Base-by-base conservation (phyloP, 768 basidiomycete genomes). In the Boletus eberwhitei region DNA sequence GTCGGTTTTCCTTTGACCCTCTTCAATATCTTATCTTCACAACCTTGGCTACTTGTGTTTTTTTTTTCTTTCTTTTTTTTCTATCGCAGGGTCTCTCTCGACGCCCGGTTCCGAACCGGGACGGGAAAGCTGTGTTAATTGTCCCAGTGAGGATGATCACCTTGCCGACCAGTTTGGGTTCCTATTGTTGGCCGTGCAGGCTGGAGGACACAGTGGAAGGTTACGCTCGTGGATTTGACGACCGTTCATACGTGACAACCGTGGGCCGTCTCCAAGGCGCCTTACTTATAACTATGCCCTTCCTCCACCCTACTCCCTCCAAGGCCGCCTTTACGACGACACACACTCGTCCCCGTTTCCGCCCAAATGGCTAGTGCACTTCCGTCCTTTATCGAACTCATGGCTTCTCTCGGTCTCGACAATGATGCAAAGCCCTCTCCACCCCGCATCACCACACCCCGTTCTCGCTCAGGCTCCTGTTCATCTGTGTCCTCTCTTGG, bases 361-460 rank as follows among this genome's bases (percentile, higher is more conserved):
- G 63, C 61, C 62, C 61, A 67, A 64, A 89, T 86, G 86, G 75
- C 86, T 36, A 51, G 65, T 67, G 72, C 87, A 64, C 84, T 92
- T 63, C 90, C 90, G 65, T 91, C 90, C 53, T 93, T 93, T 70
- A 84, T 90, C 54, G 85, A 91, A 74, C 87, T 93, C 68, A 90
- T 93, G 88, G 82, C 83, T 58, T 82, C 90, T 56, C 77, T 93
- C 61, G 90, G 88, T 59, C 77, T 92, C 70, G 83, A 88, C 60
- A 78, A 79, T 60, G 60, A 71, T 31, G 44, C 73, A 50, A 70
- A 73, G 44, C 58, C 67, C 58, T 60, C 67, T 24, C 62, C 73
- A 44, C 50, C 72, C 61, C 63, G 60, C 57, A 59, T 68, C 57
- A 57, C 37, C 36, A 32, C 52, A 5, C 38, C 59, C 19, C 71